phyloP scores from a whole-genome alignment of 106 monocot genomes.

The Alisma plantagoaquatica region DNA sequence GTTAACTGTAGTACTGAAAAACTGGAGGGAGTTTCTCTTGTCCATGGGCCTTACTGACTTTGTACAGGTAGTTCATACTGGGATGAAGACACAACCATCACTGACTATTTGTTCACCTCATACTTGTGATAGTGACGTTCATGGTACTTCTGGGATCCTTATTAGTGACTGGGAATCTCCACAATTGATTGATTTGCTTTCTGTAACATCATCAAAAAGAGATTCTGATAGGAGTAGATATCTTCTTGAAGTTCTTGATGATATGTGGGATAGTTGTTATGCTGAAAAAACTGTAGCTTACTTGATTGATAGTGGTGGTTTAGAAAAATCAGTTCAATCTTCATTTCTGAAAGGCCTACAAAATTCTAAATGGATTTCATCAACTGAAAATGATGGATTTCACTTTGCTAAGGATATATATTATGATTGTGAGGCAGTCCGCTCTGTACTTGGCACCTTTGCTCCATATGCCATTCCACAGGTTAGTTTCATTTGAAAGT shows the following conservation, averaged over 20 bases:
- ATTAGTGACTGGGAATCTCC: slow-evolving; percentile 84
- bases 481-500: slow-evolving; percentile 33
- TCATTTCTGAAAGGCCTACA: slow-evolving; percentile 54
- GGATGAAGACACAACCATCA: slow-evolving; percentile 27
- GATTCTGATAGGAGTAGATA: slow-evolving; percentile 51
- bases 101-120: slow-evolving; percentile 5
- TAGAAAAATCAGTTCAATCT: slow-evolving; percentile 25
- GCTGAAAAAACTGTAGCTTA: slow-evolving; percentile 23
- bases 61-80: slow-evolving; percentile 48
- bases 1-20: slow-evolving; percentile 15
- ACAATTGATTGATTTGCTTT: slow-evolving; percentile 60
- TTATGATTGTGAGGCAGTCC: slow-evolving; percentile 65
- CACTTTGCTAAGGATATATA: slow-evolving; percentile 63
- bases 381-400: slow-evolving; percentile 52
- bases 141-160: slow-evolving; percentile 4
- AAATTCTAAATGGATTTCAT: slow-evolving; percentile 63
- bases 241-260: slow-evolving; percentile 91
- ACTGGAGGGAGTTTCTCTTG: slow-evolving; percentile 69
- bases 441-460: slow-evolving; percentile 49
- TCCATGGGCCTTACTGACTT: slow-evolving; percentile 92
- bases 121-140: background rate
- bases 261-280: slow-evolving; percentile 85
- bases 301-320: slow-evolving; percentile 11
- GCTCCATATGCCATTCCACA: slow-evolving; percentile 83
- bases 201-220: slow-evolving; percentile 49